Evolutionary conservation across 345 rosid species (phyloP).

Genomic region (Eucalyptus victrix): DNA sequence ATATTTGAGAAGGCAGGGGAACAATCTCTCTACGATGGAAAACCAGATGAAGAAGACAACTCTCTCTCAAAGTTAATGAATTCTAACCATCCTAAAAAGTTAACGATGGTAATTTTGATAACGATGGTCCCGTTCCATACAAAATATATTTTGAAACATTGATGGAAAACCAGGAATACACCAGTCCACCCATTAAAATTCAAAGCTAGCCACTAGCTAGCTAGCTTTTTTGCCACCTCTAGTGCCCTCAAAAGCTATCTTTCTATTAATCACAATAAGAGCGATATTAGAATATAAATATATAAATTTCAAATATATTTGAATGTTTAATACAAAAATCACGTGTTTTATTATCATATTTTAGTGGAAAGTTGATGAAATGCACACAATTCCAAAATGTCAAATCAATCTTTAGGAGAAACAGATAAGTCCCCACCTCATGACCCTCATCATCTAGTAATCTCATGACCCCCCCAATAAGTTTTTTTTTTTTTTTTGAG

Average conservation of each 20-base stretch:
- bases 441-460: neutral
- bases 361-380: neutral
- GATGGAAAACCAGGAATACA: neutral
- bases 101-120: neutral
- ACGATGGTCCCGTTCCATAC: neutral
- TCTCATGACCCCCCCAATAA: neutral
- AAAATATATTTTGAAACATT: neutral
- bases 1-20: neutral
- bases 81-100: neutral
- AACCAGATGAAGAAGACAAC: neutral
- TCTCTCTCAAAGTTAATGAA: neutral
- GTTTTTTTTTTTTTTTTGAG: too few relatives aligned
- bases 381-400: neutral
- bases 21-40: neutral
- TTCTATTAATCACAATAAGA: neutral
- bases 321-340: accelerated
- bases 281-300: neutral
- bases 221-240: neutral
- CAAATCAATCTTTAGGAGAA: neutral
- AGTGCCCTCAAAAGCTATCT: neutral
- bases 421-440: neutral
- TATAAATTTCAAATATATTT: neutral
- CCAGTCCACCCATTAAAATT: neutral
- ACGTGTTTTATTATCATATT: neutral
- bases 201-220: neutral